Conservation (phyloP, 805 yeast genomes). For the Candida dajiaensis region DNA sequence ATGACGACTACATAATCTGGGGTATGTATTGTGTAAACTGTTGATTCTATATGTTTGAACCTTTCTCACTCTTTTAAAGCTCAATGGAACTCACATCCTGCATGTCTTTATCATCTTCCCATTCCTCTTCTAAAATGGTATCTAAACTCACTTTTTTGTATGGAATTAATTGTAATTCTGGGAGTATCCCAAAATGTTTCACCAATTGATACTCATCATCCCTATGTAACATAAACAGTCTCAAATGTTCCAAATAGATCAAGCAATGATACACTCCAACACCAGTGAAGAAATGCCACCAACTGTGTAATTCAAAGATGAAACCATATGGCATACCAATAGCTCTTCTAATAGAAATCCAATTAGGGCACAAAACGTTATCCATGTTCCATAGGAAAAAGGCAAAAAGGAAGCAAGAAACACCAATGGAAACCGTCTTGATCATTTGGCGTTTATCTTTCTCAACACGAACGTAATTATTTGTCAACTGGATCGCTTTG, state of each 20-base stretch:
- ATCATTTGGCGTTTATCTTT: slow-evolving; percentile 41
- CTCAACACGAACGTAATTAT: slow-evolving; percentile 44
- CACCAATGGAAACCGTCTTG: slow-evolving; percentile 49
- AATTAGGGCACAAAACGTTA: slow-evolving; percentile 59
- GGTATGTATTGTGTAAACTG: not conserved
- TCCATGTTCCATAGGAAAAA: slow-evolving; percentile 83
- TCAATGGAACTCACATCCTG: not conserved
- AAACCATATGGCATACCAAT: slow-evolving; percentile 79
- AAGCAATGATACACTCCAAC: slow-evolving; percentile 79
- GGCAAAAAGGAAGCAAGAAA: slow-evolving; percentile 58
- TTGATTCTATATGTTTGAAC: not conserved
- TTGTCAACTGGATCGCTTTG: slow-evolving; percentile 48
- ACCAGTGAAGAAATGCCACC: slow-evolving; percentile 92
- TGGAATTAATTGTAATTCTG: slow-evolving; percentile 27
- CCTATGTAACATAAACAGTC: slow-evolving; percentile 54
- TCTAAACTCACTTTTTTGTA: not conserved
- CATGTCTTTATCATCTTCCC: not conserved
- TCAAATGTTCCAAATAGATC: slow-evolving; percentile 64
- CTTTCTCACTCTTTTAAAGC: too few species aligned
- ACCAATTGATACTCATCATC: slow-evolving; percentile 47
- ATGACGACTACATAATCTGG: not conserved
- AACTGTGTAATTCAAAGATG: slow-evolving; percentile 83
- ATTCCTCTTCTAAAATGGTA: not conserved
- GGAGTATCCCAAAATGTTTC: slow-evolving; percentile 52
- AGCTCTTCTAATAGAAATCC: slow-evolving; percentile 37